Base-by-base conservation (phyloP, 352 stramenopile species). In the Phytophthora sansomeana region DNA sequence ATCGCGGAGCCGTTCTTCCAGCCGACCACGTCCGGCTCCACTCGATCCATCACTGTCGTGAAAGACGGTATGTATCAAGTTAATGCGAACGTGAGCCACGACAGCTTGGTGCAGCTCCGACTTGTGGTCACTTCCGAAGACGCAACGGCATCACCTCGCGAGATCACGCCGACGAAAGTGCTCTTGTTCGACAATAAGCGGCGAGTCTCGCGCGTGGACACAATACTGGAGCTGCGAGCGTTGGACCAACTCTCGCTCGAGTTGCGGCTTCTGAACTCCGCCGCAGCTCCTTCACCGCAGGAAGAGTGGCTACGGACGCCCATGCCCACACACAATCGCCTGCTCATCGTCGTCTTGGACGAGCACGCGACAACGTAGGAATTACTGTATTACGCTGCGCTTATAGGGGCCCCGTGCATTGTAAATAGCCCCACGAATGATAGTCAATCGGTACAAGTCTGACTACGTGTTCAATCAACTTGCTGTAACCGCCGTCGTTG, bases 31-130 rank as follows among this genome's bases (percentile, higher is more conserved):
- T 63, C 53, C 24, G 50, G 16, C 8, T 48, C 44, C 11, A 70
- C 50, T 4, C 41, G 24, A 39, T 50, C 47, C 6, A 56, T 83
- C 41, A 43, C 19, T 1, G 43, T 80, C 21, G 46, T 69, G 24
- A 67, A 74, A 49, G 59, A 57, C 6, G 78, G 78, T 1, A 61
- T 69, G 28, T 87, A 87, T 43, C 75, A 87, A 60, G 54, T 84
- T 5, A 87, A 83, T 35, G 46, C 72, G 13, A 72, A 68, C 35
- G 68, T 84, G 43, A 72, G 62, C 11, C 78, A 87, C 57, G 70
- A 72, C 16, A 74, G 42, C 24, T 64, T 54, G 4, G 64, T 72
- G 47, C 38, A 52, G 7, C 58, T 87, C 29, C 44, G 47, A 3
- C 46, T 83, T 13, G 50, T 52, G 16, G 38, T 77, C 29, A 48